Conservation (phyloP, 2,329 filamentous ascomycete genomes). For the Aspergillus pseudotamarii region DNA sequence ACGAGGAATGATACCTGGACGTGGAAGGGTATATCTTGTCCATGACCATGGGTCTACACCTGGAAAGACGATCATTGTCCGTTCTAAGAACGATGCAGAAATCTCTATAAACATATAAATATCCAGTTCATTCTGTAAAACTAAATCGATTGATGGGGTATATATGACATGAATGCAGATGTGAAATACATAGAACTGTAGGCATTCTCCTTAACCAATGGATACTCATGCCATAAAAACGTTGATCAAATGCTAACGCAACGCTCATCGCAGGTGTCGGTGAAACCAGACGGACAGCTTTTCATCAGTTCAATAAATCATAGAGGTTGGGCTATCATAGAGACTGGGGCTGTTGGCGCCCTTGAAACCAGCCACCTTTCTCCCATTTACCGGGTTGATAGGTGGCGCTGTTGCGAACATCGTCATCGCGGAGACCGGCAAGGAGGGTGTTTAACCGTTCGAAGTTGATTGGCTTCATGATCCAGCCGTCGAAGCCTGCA, state of each 20-base stretch:
- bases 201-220: background rate
- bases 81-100: background rate
- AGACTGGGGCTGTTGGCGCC: background rate
- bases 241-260: background rate
- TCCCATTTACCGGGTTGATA: constrained; percentile 80
- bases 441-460: constrained; percentile 71
- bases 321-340: background rate
- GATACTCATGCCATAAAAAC: background rate
- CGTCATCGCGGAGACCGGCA: constrained; percentile 66
- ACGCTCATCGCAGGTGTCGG: background rate
- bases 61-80: background rate
- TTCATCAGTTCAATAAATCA: background rate
- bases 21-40: background rate
- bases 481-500: constrained; percentile 87
- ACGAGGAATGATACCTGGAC: background rate
- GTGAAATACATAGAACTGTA: background rate
- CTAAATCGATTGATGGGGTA: background rate
- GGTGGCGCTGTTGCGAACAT: constrained; percentile 62
- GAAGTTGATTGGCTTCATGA: constrained; percentile 86
- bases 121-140: background rate
- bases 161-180: background rate
- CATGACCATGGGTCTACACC: background rate
- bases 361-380: constrained; percentile 76
- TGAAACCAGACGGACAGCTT: background rate
- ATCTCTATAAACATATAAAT: background rate